Conservation (phyloP, 345 rosid genomes). For the Erodium maritimum region DNA sequence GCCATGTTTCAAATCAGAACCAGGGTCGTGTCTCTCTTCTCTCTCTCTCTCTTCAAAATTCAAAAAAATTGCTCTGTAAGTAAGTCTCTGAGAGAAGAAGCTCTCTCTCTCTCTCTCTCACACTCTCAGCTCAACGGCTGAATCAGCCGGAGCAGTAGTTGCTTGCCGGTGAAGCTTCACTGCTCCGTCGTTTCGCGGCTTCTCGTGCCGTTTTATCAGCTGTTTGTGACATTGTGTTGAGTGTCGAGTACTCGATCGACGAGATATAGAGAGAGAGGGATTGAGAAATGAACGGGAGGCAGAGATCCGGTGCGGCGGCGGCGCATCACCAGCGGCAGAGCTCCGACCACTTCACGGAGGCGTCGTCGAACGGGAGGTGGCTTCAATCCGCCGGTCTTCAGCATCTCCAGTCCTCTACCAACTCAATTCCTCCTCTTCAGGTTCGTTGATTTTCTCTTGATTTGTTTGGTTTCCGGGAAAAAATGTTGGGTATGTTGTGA, state of each 20-base stretch:
- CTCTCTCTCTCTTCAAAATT: not conserved
- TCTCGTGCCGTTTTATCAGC: too few species aligned
- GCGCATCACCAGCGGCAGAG: constrained; percentile 78
- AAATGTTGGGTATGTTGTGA: too few species aligned
- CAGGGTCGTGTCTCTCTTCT: too few species aligned
- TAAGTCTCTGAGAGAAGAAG: too few species aligned
- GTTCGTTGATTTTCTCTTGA: constrained; percentile 7
- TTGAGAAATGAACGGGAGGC: constrained; percentile 46
- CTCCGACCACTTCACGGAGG: constrained; percentile 65
- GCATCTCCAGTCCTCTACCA: constrained; percentile 52
- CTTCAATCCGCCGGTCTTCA: constrained; percentile 90
- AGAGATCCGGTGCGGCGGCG: constrained; percentile 72
- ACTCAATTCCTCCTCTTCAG: constrained; percentile 45
- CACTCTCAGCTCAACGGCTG: not conserved
- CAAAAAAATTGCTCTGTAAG: not conserved
- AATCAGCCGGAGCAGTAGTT: not conserved
- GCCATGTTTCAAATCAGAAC: not conserved
- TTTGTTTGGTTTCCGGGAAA: not conserved
- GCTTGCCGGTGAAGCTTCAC: not conserved
- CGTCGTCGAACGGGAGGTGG: constrained; percentile 77
- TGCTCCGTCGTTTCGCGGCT: not conserved
- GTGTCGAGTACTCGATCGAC: too few species aligned
- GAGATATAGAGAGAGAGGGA: constrained; percentile 5
- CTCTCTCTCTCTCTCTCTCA: not conserved
- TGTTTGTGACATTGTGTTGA: too few species aligned